Evolutionary conservation across 352 stramenopile genomes (phyloP).

Genomic region (Phytophthora ramorum): DNA sequence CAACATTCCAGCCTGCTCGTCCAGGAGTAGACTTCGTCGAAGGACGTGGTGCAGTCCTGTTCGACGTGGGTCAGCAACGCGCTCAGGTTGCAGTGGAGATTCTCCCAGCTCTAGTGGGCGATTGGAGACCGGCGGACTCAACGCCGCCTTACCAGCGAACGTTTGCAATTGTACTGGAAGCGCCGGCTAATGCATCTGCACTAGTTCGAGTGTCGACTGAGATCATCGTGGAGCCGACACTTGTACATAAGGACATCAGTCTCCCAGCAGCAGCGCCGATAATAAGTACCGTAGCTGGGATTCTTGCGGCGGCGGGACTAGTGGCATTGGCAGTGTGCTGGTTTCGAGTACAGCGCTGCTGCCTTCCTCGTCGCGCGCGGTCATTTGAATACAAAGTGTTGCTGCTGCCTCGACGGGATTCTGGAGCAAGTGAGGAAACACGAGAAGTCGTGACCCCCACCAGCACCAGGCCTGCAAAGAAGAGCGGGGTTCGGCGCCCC

Average conservation of each 20-base stretch:
- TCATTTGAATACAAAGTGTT: constrained; percentile 63
- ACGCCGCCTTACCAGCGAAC: constrained; percentile 8
- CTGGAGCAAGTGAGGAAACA: constrained; percentile 16
- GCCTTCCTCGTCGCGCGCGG: constrained; percentile 12
- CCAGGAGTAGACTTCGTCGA: constrained; percentile 36
- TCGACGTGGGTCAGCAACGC: constrained; percentile 24
- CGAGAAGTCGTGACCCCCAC: constrained; percentile 1
- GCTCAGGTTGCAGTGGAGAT: constrained; percentile 36
- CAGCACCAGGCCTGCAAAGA: constrained; percentile 1
- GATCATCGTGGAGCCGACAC: constrained; percentile 25
- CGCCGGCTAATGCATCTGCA: constrained; percentile 6
- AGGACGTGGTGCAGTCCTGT: constrained; percentile 30
- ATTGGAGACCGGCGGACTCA: not conserved
- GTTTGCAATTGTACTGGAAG: constrained; percentile 28
- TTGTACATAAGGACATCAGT: not conserved
- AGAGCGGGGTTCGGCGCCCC: constrained; percentile 19
- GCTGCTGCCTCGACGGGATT: constrained; percentile 26
- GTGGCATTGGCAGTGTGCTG: constrained; percentile 24
- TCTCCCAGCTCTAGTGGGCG: constrained; percentile 21
- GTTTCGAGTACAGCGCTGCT: constrained; percentile 8
- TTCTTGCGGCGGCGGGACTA: constrained; percentile 15
- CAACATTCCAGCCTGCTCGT: constrained; percentile 14
- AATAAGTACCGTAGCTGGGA: not conserved
- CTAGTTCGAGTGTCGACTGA: constrained; percentile 11
- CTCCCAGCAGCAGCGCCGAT: not conserved